Percentiles rank a stretch among this genome's conserved stretches.
phyloP scores from a whole-genome alignment of 768 basidiomycete species.

The Serendipita sp. region DNA sequence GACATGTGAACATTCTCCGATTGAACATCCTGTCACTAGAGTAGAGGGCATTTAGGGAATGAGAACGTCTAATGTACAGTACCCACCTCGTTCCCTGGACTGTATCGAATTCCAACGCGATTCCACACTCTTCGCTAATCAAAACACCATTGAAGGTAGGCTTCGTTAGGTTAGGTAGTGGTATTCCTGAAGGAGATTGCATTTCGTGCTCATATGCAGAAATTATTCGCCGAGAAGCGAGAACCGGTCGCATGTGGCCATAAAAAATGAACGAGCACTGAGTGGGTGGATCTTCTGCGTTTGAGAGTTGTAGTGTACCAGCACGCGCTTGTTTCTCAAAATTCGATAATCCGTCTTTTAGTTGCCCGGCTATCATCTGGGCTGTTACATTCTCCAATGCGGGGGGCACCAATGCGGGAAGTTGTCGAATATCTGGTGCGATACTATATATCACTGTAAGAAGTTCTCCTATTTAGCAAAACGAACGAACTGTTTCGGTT shows the following conservation, averaged over 20 bases:
- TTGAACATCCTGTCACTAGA: no score
- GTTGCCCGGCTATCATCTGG: neutral
- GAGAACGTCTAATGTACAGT: no score
- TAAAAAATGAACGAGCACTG: neutral
- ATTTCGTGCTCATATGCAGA: neutral
- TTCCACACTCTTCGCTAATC: neutral
- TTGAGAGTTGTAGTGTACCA: neutral
- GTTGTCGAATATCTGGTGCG: neutral
- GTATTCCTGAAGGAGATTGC: neutral
- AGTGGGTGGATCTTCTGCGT: neutral
- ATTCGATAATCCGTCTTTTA: neutral
- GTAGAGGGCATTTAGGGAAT: no score
- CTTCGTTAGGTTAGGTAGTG: neutral
- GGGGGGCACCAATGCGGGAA: neutral
- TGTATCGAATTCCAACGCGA: neutral
- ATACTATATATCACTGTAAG: neutral
- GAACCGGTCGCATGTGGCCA: neutral
- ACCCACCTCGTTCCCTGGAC: neutral
- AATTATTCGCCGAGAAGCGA: neutral
- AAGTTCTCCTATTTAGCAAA: neutral
- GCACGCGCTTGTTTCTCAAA: neutral
- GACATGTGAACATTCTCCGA: neutral
- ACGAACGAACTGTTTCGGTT: neutral
- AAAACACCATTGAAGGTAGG: neutral
- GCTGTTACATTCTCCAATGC: neutral